Conservation (phyloP, 2,329 filamentous ascomycete genomes). For the Xylaria multiplex region DNA sequence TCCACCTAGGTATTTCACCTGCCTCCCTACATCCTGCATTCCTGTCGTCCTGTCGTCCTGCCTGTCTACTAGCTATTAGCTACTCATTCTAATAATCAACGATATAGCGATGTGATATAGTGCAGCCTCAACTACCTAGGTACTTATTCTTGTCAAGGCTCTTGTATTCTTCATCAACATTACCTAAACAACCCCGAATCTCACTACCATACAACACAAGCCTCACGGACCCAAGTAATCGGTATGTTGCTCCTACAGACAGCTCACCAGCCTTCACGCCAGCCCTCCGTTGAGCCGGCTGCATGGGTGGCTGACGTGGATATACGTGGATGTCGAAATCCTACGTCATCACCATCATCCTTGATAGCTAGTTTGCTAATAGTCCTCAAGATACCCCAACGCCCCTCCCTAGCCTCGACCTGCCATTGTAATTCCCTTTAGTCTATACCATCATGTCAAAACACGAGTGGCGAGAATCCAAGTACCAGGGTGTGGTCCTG, state of each 20-base stretch:
- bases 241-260: slow-evolving; percentile 9
- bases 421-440: neutral
- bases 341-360: neutral
- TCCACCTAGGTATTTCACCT: neutral
- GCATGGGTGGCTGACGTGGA: too few species aligned
- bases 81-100: neutral
- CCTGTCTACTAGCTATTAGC: neutral
- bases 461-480: slow-evolving; percentile 48
- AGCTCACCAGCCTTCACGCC: slow-evolving; percentile 3
- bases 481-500: slow-evolving; percentile 45
- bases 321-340: neutral
- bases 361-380: slow-evolving; percentile 9
- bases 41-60: neutral
- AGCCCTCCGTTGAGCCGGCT: neutral
- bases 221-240: neutral
- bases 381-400: slow-evolving; percentile 4
- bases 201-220: neutral
- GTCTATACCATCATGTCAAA: slow-evolving; percentile 37
- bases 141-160: neutral
- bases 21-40: neutral
- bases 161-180: neutral
- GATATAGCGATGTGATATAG: slow-evolving; percentile 15
- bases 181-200: neutral
- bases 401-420: neutral
- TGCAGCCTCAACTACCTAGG: slow-evolving; percentile 1